Evolutionary conservation across 768 basidiomycete genomes (phyloP).

Genomic region (Rhodotorula graminis): DNA sequence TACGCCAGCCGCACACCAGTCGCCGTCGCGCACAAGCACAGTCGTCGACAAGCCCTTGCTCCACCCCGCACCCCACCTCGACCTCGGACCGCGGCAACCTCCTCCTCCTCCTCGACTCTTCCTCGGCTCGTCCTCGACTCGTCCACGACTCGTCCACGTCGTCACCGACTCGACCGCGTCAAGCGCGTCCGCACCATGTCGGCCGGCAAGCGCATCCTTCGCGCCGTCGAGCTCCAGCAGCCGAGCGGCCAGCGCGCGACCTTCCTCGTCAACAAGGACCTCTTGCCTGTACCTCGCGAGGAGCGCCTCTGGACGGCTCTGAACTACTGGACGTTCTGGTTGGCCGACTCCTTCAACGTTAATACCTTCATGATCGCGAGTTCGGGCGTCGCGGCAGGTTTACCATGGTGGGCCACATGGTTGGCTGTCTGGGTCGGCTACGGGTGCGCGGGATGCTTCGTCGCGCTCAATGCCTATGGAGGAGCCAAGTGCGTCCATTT

Average conservation of each 20-base stretch:
- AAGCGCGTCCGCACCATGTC: background rate
- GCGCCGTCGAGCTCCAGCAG: slow-evolving; percentile 10
- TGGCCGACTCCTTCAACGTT: slow-evolving; percentile 61
- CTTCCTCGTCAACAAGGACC: slow-evolving; percentile 22
- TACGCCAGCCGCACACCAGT: no score
- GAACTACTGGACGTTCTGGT: slow-evolving; percentile 18
- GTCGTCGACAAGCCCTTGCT: no score
- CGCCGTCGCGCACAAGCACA: no score
- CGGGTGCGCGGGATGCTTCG: slow-evolving; percentile 60
- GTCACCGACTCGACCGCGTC: background rate
- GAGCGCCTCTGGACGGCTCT: slow-evolving; percentile 12
- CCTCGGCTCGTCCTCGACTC: no score
- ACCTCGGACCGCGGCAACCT: no score
- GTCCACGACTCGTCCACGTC: background rate
- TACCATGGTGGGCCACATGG: slow-evolving; percentile 83
- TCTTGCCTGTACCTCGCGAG: slow-evolving; percentile 17
- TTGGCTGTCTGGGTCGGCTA: slow-evolving; percentile 66
- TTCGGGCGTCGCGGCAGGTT: slow-evolving; percentile 51
- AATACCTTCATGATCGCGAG: slow-evolving; percentile 47
- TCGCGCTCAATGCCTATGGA: slow-evolving; percentile 70
- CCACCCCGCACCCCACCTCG: no score
- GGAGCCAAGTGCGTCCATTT: slow-evolving; percentile 51
- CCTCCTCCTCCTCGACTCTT: no score
- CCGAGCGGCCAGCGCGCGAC: background rate
- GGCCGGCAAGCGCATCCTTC: background rate